phyloP scores from a whole-genome alignment of 495 filamentous ascomycete genomes.

The Aspergillus baeticus region DNA sequence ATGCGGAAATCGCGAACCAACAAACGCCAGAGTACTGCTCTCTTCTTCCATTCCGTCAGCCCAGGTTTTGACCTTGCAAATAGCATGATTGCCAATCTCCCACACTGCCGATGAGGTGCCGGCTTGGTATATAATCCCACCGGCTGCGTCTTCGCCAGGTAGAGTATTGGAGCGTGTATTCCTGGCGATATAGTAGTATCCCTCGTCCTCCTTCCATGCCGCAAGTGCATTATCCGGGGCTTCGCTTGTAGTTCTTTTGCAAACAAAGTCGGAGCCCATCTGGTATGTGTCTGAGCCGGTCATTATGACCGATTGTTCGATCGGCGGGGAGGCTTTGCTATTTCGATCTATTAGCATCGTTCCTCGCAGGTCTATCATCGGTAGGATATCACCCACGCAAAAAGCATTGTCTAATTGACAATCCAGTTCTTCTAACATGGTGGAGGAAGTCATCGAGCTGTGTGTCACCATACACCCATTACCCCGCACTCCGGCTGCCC shows the following conservation, averaged over 20 bases:
- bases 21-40: slow-evolving; percentile 12
- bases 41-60: slow-evolving; percentile 10
- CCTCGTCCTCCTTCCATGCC: not conserved
- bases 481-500: no score
- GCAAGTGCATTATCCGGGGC: not conserved
- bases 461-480: no score
- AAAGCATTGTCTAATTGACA: no score
- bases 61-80: slow-evolving; percentile 14
- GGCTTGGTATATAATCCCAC: slow-evolving; percentile 6
- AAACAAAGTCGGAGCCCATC: not conserved
- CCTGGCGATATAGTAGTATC: slow-evolving; percentile 5
- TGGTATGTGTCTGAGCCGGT: not conserved
- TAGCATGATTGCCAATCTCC: slow-evolving; percentile 1
- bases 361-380: no score
- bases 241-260: not conserved
- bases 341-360: not conserved
- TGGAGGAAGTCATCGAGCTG: no score
- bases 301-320: not conserved
- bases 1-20: not conserved
- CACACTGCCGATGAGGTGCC: slow-evolving; percentile 13
- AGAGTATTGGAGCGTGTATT: not conserved
- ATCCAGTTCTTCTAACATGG: no score
- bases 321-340: not conserved
- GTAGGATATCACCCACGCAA: no score
- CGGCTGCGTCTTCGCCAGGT: not conserved